Evolutionary conservation across 805 yeast species (phyloP).

Genomic region (Candida mattraensis): DNA sequence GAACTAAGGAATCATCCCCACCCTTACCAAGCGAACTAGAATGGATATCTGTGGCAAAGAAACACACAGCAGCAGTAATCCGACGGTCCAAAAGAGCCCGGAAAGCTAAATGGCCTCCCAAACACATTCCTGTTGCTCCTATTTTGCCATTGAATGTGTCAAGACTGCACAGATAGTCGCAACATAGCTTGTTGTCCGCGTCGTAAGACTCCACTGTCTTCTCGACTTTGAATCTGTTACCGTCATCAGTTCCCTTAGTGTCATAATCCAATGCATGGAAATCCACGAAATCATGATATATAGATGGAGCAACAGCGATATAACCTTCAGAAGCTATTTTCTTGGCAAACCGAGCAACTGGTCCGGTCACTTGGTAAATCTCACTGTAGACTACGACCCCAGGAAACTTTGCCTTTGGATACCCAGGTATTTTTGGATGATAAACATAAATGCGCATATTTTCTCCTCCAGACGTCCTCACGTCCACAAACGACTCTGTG

Average conservation of each 20-base stretch:
- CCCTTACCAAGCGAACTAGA: slow-evolving; percentile 65
- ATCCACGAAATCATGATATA: slow-evolving; percentile 68
- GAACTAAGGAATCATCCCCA: slow-evolving; percentile 62
- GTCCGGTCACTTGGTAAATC: slow-evolving; percentile 82
- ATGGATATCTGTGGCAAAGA: slow-evolving; percentile 82
- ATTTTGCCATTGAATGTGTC: slow-evolving; percentile 68
- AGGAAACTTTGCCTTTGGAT: slow-evolving; percentile 79
- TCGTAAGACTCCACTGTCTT: slow-evolving; percentile 74
- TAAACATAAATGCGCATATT: slow-evolving; percentile 63
- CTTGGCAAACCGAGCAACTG: slow-evolving; percentile 75
- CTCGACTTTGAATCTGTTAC: slow-evolving; percentile 63
- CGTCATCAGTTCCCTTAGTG: slow-evolving; percentile 70
- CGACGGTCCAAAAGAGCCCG: slow-evolving; percentile 65
- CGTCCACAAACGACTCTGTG: slow-evolving; percentile 63
- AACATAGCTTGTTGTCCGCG: slow-evolving; percentile 64
- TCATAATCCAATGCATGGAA: slow-evolving; percentile 70
- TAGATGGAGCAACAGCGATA: slow-evolving; percentile 76
- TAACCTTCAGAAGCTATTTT: slow-evolving; percentile 79
- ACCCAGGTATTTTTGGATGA: slow-evolving; percentile 68
- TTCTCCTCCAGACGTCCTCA: slow-evolving; percentile 63
- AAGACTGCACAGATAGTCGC: slow-evolving; percentile 59
- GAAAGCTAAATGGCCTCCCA: slow-evolving; percentile 81
- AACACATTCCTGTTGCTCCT: slow-evolving; percentile 87
- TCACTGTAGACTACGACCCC: slow-evolving; percentile 79
- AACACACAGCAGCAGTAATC: slow-evolving; percentile 67